Conservation (phyloP, 805 yeast species). For the Saturnispora ahearnii region DNA sequence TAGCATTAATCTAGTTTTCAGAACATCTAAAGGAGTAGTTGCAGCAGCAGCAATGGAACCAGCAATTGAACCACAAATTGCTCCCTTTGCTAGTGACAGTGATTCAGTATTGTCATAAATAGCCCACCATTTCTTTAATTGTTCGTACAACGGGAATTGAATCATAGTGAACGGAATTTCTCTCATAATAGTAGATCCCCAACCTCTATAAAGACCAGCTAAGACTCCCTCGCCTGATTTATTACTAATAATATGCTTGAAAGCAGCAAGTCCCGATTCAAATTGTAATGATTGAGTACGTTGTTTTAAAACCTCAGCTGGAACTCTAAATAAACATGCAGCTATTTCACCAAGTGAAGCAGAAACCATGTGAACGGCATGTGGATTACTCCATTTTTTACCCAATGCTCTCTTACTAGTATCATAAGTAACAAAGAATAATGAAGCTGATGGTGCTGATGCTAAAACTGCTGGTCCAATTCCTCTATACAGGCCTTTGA, state of each 20-base stretch:
- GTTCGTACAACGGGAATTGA: constrained; percentile 91
- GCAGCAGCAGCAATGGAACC: constrained; percentile 77
- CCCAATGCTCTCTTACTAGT: constrained; percentile 40
- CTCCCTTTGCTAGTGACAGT: constrained; percentile 64
- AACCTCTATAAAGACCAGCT: constrained; percentile 83
- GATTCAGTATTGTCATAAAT: constrained; percentile 30
- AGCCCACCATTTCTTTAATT: constrained; percentile 56
- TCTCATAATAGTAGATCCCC: constrained; percentile 84
- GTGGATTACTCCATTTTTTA: constrained; percentile 18
- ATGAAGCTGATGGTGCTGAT: constrained; percentile 81
- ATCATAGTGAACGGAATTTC: constrained; percentile 96
- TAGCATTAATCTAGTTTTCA: constrained; percentile 82
- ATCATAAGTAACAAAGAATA: constrained; percentile 81
- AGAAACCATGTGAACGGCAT: constrained; percentile 68
- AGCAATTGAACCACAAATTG: constrained; percentile 73
- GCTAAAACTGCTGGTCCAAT: constrained; percentile 90
- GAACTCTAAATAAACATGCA: constrained; percentile 91
- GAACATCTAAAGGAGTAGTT: constrained; percentile 73
- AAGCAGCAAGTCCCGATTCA: constrained; percentile 55
- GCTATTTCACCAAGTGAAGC: constrained; percentile 88
- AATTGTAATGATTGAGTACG: constrained; percentile 71
- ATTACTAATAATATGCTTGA: constrained; percentile 52
- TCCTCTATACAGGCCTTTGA: constrained; percentile 84
- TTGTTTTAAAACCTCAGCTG: constrained; percentile 94
- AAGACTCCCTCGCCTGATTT: constrained; percentile 69